Conservation (phyloP, 768 basidiomycete species). For the Mycena capillaripes region DNA sequence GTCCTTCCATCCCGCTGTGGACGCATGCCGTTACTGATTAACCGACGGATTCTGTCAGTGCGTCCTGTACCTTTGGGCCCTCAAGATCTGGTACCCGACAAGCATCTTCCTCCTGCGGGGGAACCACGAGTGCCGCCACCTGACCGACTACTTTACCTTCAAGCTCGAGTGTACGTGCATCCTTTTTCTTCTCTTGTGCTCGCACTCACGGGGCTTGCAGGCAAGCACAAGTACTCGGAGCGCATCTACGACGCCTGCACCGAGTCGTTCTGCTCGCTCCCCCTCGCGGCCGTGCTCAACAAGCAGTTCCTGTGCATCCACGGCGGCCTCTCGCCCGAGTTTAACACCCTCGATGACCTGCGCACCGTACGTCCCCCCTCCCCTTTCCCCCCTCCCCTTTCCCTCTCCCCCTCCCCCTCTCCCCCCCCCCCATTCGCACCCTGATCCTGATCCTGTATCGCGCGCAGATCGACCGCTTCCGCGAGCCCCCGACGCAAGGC, state of each 20-base stretch:
- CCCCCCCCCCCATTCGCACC: neutral
- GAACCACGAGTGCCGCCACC: conserved; percentile 98
- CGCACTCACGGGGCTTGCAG: conserved; percentile 54
- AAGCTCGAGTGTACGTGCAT: conserved; percentile 91
- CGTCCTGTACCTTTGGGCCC: conserved; percentile 95
- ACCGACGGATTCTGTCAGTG: conserved; percentile 68
- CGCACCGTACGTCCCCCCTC: conserved; percentile 77
- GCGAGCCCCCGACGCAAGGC: conserved; percentile 96
- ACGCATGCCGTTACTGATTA: conserved; percentile 1
- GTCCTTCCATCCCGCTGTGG: conserved; percentile 32
- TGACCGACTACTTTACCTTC: conserved; percentile 99
- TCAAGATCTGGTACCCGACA: conserved; percentile 99
- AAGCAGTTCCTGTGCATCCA: conserved; percentile 99
- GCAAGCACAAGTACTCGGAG: conserved; percentile 99
- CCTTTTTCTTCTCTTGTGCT: conserved; percentile 4
- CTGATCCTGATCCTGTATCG: neutral
- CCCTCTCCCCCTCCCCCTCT: too few relatives aligned
- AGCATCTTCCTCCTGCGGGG: conserved; percentile 96
- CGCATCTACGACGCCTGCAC: conserved; percentile 97
- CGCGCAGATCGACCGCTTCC: conserved; percentile 92
- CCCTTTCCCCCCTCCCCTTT: too few relatives aligned
- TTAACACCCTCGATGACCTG: conserved; percentile 95
- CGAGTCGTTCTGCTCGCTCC: conserved; percentile 96
- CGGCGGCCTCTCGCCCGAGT: conserved; percentile 96
- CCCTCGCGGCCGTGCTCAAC: conserved; percentile 98